Base-by-base conservation (phyloP, 2,329 filamentous ascomycete genomes). In the Aspergillus costaricaensis region DNA sequence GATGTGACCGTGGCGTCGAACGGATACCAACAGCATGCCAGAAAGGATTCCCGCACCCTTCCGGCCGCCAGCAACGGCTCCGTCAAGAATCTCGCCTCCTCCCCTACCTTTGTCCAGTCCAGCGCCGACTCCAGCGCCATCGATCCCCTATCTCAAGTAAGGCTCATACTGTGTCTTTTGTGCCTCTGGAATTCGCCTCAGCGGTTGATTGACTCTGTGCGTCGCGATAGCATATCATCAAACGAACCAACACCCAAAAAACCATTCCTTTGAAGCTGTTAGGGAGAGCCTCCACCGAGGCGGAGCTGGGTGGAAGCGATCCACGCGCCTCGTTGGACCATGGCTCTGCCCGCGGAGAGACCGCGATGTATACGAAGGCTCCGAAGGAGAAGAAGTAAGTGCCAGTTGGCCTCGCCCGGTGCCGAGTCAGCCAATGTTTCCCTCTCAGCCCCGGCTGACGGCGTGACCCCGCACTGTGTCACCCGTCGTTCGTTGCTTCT, bases 71-170 rank as follows among this genome's bases (percentile, higher is more conserved):
- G 63, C 64, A 67, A 69, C 44, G 61, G 67, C 30, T 64, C 65
- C 43, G 58, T 59, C 55, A 67, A 68, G 57, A 68, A 67, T 56
- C 69, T 72, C 23, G 66, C 65, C n/a, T 69, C 64, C 5, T 65
- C 65, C 32, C 66, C 70, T 39, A 68, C 64, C 39, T 57, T 67
- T 25, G 62, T 68, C 17, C 72, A 75, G 50, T 65, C 66, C 17
- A 67, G 65, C 49, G 70, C 72, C 55, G 73, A 77, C 55, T 71
- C 70, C 56, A 79, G 82, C 55, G 81, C 81, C 25, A 88, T 89
- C 63, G 88, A 90, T 74, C 88, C 88, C 59, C 78, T 90, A 65
- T 89, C 88, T 55, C 86, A 89, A 76, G 87, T 90, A 68, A 67
- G 72, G 27, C 15, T 30, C 12, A 36, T 14, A 15, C 27, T 12